phyloP scores from a whole-genome alignment of 208 protist genomes.

The Trypanosoma scelopori region DNA sequence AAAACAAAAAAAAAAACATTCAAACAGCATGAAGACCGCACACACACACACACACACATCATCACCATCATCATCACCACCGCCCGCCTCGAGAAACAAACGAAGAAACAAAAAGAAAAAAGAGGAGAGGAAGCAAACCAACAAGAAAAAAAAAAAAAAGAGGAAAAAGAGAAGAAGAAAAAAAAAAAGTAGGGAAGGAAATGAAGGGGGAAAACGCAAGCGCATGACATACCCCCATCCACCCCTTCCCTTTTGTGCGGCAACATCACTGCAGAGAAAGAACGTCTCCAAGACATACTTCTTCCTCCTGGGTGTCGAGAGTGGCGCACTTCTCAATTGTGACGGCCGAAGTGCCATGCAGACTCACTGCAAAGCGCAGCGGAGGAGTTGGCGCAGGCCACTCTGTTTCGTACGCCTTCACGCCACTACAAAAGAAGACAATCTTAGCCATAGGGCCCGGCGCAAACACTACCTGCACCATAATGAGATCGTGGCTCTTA shows the following conservation, averaged over 20 bases:
- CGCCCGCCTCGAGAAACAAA: too few relatives aligned
- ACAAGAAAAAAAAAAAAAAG: conserved; percentile 18
- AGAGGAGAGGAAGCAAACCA: conserved; percentile 9
- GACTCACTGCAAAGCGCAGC: conserved; percentile 81
- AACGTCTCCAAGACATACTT: neutral
- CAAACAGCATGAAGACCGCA: neutral
- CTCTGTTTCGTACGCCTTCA: conserved; percentile 44
- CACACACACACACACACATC: neutral
- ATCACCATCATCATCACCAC: neutral
- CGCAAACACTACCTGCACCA: conserved; percentile 48
- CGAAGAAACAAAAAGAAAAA: too few relatives aligned
- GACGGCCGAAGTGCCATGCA: conserved; percentile 72
- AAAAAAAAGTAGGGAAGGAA: neutral
- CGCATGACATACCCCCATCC: too few relatives aligned
- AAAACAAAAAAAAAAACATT: conserved; percentile 12
- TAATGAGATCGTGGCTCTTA: conserved; percentile 58
- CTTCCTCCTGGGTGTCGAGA: conserved; percentile 2
- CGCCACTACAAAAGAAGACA: conserved; percentile 17
- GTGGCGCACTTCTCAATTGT: conserved; percentile 39
- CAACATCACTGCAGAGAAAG: neutral
- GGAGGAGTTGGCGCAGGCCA: conserved; percentile 72
- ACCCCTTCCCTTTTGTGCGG: neutral
- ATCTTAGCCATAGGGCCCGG: conserved; percentile 12
- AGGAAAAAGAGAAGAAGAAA: neutral
- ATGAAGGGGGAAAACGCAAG: too few relatives aligned